These are phyloP conservation scores for Penicillium coffeae DNA, from an alignment of 495 filamentous ascomycete species.

Conservation along the genomic window DNA sequence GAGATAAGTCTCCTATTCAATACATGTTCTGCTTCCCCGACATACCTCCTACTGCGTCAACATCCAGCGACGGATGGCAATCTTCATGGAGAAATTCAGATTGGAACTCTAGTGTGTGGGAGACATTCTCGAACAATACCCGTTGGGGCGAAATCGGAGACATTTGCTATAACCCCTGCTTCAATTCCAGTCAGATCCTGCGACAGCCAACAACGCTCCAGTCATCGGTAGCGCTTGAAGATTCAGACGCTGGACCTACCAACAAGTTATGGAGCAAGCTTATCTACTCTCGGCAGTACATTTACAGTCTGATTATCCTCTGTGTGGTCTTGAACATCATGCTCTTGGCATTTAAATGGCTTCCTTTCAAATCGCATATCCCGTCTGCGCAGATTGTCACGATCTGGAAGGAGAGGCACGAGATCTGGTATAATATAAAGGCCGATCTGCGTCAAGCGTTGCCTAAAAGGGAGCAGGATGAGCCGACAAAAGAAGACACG, in stretches of 20 bases:
- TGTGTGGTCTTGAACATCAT: slow-evolving; percentile 24
- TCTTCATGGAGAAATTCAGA: slow-evolving; percentile 17
- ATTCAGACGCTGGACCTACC: slow-evolving; percentile 4
- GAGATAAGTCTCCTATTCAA: slow-evolving; percentile 16
- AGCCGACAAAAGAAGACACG: neutral
- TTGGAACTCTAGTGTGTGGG: slow-evolving; percentile 32
- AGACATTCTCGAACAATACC: slow-evolving; percentile 21
- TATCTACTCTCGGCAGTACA: slow-evolving; percentile 28
- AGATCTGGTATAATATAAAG: slow-evolving; percentile 20
- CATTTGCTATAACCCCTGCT: slow-evolving; percentile 33
- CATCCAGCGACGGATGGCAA: slow-evolving; percentile 30
- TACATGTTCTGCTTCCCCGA: slow-evolving; percentile 35
- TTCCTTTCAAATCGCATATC: slow-evolving; percentile 27
- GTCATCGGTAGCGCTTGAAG: slow-evolving; percentile 5
- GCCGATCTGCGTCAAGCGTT: slow-evolving; percentile 9
- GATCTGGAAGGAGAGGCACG: slow-evolving; percentile 24
- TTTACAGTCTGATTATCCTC: slow-evolving; percentile 30
- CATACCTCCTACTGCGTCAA: slow-evolving; percentile 16
- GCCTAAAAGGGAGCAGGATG: neutral
- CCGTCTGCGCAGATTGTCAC: slow-evolving; percentile 20
- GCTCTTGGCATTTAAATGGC: slow-evolving; percentile 19
- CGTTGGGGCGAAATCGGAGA: slow-evolving; percentile 19
- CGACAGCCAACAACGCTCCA: slow-evolving; percentile 18
- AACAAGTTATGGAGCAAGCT: slow-evolving; percentile 17
- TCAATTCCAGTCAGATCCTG: slow-evolving; percentile 30